These are phyloP conservation scores for Candida coquimbonensis DNA, from an alignment of 805 yeast species.

Conservation along the genomic window DNA sequence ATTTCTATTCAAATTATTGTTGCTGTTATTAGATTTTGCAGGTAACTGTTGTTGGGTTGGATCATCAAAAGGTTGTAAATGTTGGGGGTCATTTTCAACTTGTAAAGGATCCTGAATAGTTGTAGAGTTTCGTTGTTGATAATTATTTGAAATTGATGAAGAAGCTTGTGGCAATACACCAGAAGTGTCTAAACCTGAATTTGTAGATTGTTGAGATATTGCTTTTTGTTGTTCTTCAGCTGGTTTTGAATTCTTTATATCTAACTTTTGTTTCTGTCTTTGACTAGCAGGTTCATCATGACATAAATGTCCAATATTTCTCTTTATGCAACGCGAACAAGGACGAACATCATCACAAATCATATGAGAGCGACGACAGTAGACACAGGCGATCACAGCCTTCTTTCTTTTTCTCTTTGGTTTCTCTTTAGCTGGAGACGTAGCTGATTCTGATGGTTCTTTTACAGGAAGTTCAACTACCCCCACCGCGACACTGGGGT, in stretches of 20 bases:
- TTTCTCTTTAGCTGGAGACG: conserved; percentile 3
- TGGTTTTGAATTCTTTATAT: conserved; percentile 1
- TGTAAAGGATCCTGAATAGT: conserved; percentile 1
- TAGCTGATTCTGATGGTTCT: too few species aligned
- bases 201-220: too few species aligned
- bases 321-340: conserved; percentile 74
- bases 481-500: too few species aligned
- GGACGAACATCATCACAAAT: conserved; percentile 80
- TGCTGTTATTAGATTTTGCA: background rate
- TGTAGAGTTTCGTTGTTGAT: background rate
- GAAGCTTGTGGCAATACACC: background rate
- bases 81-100: conserved; percentile 15
- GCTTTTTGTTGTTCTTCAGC: too few species aligned
- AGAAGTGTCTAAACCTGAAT: too few species aligned
- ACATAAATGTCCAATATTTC: conserved; percentile 86
- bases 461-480: too few species aligned
- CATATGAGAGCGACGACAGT: conserved; percentile 90
- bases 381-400: conserved; percentile 62
- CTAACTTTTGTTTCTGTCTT: conserved; percentile 18
- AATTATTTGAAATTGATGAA: background rate
- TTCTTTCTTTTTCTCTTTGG: conserved; percentile 38
- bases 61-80: conserved; percentile 10
- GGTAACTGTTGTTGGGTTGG: conserved; percentile 7
- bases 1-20: background rate
- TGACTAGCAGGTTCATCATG: conserved; percentile 24